Conservation (phyloP, 495 filamentous ascomycete species). For the Hypoxylon rickii region DNA sequence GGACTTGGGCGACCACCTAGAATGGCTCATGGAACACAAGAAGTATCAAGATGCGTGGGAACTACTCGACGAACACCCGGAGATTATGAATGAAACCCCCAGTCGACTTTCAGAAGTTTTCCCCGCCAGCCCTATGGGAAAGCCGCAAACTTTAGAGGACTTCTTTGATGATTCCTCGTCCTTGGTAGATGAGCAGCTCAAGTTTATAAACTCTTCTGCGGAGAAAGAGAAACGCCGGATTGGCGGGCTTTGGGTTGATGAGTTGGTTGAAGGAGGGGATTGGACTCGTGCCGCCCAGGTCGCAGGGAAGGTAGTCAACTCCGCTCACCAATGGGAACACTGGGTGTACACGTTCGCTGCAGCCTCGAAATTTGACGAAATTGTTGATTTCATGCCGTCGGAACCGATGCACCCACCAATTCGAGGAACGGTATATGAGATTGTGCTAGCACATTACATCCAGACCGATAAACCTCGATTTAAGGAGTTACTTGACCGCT, state of each 20-base stretch:
- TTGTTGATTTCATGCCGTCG: slow-evolving; percentile 79
- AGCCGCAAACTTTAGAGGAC: slow-evolving; percentile 63
- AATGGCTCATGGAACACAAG: slow-evolving; percentile 79
- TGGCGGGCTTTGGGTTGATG: slow-evolving; percentile 89
- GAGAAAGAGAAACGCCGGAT: slow-evolving; percentile 91
- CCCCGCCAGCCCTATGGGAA: slow-evolving; percentile 53
- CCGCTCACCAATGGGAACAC: slow-evolving; percentile 85
- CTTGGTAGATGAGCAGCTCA: slow-evolving; percentile 56
- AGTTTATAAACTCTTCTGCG: slow-evolving; percentile 58
- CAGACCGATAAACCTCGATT: slow-evolving; percentile 68
- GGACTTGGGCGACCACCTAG: slow-evolving; percentile 80
- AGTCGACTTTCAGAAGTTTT: slow-evolving; percentile 41
- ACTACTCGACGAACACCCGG: slow-evolving; percentile 82
- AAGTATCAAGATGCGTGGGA: slow-evolving; percentile 87
- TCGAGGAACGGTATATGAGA: slow-evolving; percentile 82
- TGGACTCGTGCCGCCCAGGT: slow-evolving; percentile 79
- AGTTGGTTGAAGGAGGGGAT: slow-evolving; percentile 70
- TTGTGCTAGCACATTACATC: slow-evolving; percentile 84
- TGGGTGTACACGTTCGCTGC: slow-evolving; percentile 92
- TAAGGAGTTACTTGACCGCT: slow-evolving; percentile 77
- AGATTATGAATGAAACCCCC: slow-evolving; percentile 56
- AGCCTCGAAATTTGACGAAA: slow-evolving; percentile 83
- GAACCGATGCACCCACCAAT: slow-evolving; percentile 75
- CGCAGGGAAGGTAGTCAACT: slow-evolving; percentile 78
- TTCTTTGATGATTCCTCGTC: slow-evolving; percentile 81